Conservation (phyloP, 495 filamentous ascomycete genomes). For the Penicillium robsamsonii region DNA sequence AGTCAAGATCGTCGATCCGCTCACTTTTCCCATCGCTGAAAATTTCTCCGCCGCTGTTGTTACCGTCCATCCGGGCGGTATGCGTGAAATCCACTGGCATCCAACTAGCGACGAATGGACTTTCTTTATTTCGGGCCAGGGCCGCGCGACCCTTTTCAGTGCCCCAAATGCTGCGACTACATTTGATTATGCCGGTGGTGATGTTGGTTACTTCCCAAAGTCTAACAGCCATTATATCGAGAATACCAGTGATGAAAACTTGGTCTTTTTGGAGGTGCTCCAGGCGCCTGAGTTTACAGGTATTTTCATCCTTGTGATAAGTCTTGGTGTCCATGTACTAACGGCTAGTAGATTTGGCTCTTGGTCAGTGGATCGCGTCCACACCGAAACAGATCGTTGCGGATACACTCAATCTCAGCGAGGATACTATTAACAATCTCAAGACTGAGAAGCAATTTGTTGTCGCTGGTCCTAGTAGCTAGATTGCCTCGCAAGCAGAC, state of each 20-base stretch:
- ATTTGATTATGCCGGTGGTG: conserved; percentile 74
- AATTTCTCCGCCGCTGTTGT: conserved; percentile 64
- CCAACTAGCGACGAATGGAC: conserved; percentile 72
- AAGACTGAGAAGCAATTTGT: conserved; percentile 64
- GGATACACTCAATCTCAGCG: conserved; percentile 59
- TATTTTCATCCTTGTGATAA: conserved; percentile 15
- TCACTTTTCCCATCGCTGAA: conserved; percentile 58
- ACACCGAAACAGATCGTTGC: conserved; percentile 63
- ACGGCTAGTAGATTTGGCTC: conserved; percentile 49
- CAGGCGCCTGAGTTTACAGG: conserved; percentile 62
- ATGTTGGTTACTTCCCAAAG: conserved; percentile 67
- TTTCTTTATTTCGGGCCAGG: conserved; percentile 68
- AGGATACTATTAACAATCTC: conserved; percentile 50
- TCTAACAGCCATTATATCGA: conserved; percentile 69
- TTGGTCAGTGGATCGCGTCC: conserved; percentile 63
- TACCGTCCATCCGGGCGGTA: conserved; percentile 64
- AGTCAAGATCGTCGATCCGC: conserved; percentile 66
- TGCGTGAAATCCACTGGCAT: conserved; percentile 83
- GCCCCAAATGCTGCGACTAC: conserved; percentile 59
- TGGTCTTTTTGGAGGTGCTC: conserved; percentile 69
- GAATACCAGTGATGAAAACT: conserved; percentile 66
- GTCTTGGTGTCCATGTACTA: conserved; percentile 4
- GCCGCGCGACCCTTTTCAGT: conserved; percentile 63
- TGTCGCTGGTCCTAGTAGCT: conserved; percentile 36
- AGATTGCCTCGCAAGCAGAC: neutral